Evolutionary conservation across 1,284 basidiomycete species (phyloP).

Genomic region (Puccinia novopanici): DNA sequence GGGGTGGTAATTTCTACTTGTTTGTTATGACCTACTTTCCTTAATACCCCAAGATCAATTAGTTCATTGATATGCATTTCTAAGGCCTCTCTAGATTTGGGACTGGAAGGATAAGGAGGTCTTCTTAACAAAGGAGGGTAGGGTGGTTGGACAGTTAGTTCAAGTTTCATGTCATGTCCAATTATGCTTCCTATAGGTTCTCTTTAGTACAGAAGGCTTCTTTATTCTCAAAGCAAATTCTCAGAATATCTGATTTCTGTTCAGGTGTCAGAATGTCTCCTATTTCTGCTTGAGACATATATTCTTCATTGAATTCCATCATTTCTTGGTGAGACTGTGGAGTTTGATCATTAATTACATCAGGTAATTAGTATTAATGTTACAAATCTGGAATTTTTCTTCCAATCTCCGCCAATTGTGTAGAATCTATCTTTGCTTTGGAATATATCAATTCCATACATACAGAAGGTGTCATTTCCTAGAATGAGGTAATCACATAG

Average conservation of each 20-base stretch:
- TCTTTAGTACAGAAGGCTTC: background rate
- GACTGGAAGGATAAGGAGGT: background rate
- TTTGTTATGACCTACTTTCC: constrained; percentile 1
- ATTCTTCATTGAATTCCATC: background rate
- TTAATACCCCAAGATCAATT: background rate
- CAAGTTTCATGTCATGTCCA: background rate
- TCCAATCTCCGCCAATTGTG: constrained; percentile 22
- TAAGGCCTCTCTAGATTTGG: background rate
- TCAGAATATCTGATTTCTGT: background rate
- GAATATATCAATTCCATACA: constrained; percentile 26
- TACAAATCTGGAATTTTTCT: constrained; percentile 19
- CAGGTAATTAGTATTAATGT: background rate
- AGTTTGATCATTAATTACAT: background rate
- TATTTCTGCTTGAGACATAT: background rate
- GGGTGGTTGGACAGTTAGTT: background rate
- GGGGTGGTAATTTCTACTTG: constrained; percentile 6
- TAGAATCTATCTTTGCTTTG: constrained; percentile 16
- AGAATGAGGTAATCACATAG: constrained; percentile 10
- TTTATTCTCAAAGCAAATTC: background rate
- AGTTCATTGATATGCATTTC: constrained; percentile 3
- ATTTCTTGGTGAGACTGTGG: background rate
- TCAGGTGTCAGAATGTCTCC: background rate
- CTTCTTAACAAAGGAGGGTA: background rate
- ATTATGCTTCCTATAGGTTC: background rate
- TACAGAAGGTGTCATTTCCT: too few relatives aligned